Evolutionary conservation across 805 yeast genomes (phyloP), one percentile per base, ranked within the genome.

Genomic region (Pichia scutulata): DNA sequence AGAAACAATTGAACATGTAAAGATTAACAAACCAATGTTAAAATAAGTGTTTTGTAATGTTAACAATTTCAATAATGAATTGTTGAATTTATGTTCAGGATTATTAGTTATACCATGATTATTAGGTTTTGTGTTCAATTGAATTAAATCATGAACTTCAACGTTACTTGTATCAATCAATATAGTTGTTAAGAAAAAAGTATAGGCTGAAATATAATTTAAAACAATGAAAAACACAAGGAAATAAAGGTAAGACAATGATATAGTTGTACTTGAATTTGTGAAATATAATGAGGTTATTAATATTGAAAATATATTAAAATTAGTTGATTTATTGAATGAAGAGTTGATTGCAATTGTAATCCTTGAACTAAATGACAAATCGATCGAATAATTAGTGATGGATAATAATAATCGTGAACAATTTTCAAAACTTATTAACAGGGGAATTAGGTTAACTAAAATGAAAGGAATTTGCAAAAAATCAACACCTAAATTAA

Each of bases 161-260:
- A 76, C 63, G 48, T 88, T 72, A 44, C 82, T 75, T 28, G 82
- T 67, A 66, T 88, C 95, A 39, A 87, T 76, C 18, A 84, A 73
- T 28, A 86, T 67, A 1, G 86, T 78, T 0, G 89, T 80, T 1
- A 81, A 69, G 52, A 86, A 77, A 62, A 73, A 86, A 1, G 90
- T 77, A 45, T 80, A 60, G 55, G 82, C 88, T 39, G 87, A 66
- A 6, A 75, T 50, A 59, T 80, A 84, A 55, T 84, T 87, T 39
- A 82, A 64, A 1, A 78, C 26, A n/a, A 85, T 56, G 0, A 82
- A 74, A 26, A 75, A 47, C 1, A 73, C 57, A 1, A 77, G 65
- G 57, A 79, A 80, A 12, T 73, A 55, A 48, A 80, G 74, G 42
- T 71, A 71, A 47, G 72, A 70, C n/a, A 21, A 16, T 14, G 56